Conservation (phyloP, 1,139 yeast species). For the Saccharomycopsis crataegensis region DNA sequence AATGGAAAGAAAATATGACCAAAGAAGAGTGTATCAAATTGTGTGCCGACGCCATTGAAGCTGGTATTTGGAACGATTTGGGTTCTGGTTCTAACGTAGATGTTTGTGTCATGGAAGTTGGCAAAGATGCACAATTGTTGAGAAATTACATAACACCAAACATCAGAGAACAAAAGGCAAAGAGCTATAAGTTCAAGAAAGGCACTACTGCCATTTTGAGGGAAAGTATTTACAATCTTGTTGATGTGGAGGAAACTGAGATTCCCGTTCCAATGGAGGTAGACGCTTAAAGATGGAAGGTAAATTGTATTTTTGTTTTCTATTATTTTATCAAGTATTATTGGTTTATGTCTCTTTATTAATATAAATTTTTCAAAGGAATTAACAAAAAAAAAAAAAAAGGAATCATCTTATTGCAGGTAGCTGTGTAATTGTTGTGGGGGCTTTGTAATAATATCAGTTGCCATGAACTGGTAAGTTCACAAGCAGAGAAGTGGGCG, state of each 20-base stretch:
- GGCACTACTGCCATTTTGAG: slow-evolving; percentile 87
- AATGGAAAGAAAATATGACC: slow-evolving; percentile 72
- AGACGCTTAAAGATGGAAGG: slow-evolving; percentile 35
- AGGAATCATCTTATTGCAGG: not conserved
- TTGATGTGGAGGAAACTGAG: slow-evolving; percentile 66
- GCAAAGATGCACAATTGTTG: slow-evolving; percentile 73
- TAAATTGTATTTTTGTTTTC: not conserved
- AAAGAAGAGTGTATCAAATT: slow-evolving; percentile 84
- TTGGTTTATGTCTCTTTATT: not conserved
- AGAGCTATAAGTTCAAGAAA: slow-evolving; percentile 74
- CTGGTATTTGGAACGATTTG: slow-evolving; percentile 98
- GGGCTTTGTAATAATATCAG: too few species aligned
- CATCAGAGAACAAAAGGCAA: slow-evolving; percentile 72
- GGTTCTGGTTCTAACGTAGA: slow-evolving; percentile 99
- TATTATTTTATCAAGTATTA: not conserved
- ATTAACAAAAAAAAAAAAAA: not conserved
- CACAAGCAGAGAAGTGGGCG: too few species aligned
- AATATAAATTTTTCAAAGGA: not conserved
- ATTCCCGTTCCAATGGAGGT: slow-evolving; percentile 57
- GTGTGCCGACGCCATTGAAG: slow-evolving; percentile 89
- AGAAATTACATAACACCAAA: slow-evolving; percentile 92
- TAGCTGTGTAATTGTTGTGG: too few species aligned
- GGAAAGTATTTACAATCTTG: slow-evolving; percentile 49
- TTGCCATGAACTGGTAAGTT: too few species aligned
- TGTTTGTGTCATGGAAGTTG: slow-evolving; percentile 90